Base-by-base conservation (phyloP, 179 eudicot genomes). In the Drosera spatulata region DNA sequence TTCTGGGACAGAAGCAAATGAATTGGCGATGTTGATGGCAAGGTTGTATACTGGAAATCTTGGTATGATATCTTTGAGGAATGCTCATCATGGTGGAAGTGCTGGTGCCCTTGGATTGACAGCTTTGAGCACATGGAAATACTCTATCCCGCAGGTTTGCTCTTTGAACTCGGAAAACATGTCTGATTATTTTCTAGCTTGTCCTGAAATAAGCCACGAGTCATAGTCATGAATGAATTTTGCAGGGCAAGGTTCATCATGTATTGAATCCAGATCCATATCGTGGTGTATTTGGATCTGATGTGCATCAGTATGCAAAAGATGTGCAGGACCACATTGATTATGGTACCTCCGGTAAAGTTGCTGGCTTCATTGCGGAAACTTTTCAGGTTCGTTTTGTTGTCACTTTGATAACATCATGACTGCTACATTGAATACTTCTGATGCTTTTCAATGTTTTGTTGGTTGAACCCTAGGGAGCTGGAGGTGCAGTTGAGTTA, bases 31-130 rank as follows among this genome's bases (percentile, higher is more conserved):
- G 81, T 53, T 89, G 71, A 93, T 93, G 99, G 99, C 97, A 39
- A 80, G 87, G 46, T 75, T 93, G 61, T 93, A 86, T 76, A 86
- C 81, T 47, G 95, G 99, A 41, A 84, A 80, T 76, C 86, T 89
- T 64, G 88, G 89, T 55, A 89, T 93, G 93, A 59, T 93, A 66
- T 85, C 90, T 41, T 65, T 93, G 68, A 81, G 99, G 73, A 93
- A 93, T 82, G 95, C 97, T 48, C 89, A 93, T 70, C 99, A 93
- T 76, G 99, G 99, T 71, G 99, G 96, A 67, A 93, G 93, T 76
- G 56, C 84, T 37, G 81, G 73, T 61, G 78, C 99, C n/a, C 73
- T 89, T 58, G 99, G 96, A 60, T 70, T 93, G 61, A 89, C 95
- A 1, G 99, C 96, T 63, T 79, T 93, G 14, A 86, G 80, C 71